Evolutionary conservation across 2,329 filamentous ascomycete species (phyloP).

Genomic region (Botryotinia narcissicola): DNA sequence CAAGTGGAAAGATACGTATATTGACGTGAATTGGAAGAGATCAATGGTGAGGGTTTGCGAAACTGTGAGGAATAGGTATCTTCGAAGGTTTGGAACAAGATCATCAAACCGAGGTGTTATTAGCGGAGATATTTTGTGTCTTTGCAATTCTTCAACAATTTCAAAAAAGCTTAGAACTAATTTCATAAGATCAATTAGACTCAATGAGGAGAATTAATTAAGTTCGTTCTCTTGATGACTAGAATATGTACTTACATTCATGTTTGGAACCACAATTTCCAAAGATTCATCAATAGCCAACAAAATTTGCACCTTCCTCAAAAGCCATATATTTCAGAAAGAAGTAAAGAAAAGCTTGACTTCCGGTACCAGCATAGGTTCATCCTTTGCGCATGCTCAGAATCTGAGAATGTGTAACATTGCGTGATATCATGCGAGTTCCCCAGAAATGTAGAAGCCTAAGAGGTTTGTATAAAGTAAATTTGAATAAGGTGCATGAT

Average conservation of each 20-base stretch:
- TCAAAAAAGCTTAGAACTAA: not conserved
- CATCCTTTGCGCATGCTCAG: not conserved
- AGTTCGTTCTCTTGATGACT: not conserved
- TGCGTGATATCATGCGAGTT: not conserved
- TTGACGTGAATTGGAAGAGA: not conserved
- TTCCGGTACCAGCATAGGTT: not conserved
- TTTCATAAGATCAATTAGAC: not conserved
- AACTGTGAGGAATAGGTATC: not conserved
- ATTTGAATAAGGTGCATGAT: not conserved
- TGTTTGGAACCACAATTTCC: not conserved
- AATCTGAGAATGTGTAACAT: not conserved
- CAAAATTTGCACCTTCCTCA: not conserved
- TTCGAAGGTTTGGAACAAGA: not conserved
- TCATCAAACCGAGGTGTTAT: not conserved
- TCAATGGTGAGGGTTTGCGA: too few relatives aligned
- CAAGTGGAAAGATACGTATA: fast-evolving
- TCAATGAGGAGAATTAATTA: not conserved
- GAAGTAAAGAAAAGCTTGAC: not conserved
- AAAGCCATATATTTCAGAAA: not conserved
- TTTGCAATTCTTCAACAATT: not conserved
- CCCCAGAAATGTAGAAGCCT: not conserved
- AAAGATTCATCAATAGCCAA: not conserved
- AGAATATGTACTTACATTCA: not conserved
- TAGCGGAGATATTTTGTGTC: not conserved
- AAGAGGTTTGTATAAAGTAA: not conserved